phyloP scores from a whole-genome alignment of 2,329 filamentous ascomycete genomes.

The Colletotrichum cuscutae region DNA sequence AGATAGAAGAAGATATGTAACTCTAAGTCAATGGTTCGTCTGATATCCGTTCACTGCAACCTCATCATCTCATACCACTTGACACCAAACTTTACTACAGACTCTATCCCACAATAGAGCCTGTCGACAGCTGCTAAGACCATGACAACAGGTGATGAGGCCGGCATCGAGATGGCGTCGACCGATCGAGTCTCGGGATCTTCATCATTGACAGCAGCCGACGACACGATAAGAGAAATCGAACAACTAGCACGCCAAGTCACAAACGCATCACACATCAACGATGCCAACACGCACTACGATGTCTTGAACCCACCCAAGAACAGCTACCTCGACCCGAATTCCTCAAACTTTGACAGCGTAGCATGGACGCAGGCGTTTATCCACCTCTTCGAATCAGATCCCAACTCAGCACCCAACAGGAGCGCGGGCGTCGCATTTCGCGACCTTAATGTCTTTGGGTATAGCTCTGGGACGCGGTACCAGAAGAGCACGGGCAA shows the following conservation, averaged over 20 bases:
- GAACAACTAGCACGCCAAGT: conserved; percentile 25
- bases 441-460: conserved; percentile 40
- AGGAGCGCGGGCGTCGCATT: conserved; percentile 43
- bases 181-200: not conserved
- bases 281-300: not conserved
- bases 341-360: conserved; percentile 41
- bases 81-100: not conserved
- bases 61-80: not conserved
- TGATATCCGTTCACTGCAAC: not conserved
- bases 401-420: conserved; percentile 37
- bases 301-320: conserved; percentile 30
- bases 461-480: conserved; percentile 39
- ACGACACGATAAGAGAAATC: not conserved
- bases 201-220: conserved; percentile 1
- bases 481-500: conserved; percentile 41
- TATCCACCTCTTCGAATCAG: conserved; percentile 40
- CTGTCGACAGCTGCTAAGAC: not conserved
- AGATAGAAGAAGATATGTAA: not conserved
- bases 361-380: conserved; percentile 41
- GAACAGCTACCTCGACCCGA: conserved; percentile 38
- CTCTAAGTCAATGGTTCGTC: not conserved
- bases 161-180: not conserved
- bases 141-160: not conserved
- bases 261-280: conserved; percentile 5
- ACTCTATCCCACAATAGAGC: not conserved